Base-by-base conservation (phyloP, 2,329 filamentous ascomycete genomes). In the Neonectria coccinea region DNA sequence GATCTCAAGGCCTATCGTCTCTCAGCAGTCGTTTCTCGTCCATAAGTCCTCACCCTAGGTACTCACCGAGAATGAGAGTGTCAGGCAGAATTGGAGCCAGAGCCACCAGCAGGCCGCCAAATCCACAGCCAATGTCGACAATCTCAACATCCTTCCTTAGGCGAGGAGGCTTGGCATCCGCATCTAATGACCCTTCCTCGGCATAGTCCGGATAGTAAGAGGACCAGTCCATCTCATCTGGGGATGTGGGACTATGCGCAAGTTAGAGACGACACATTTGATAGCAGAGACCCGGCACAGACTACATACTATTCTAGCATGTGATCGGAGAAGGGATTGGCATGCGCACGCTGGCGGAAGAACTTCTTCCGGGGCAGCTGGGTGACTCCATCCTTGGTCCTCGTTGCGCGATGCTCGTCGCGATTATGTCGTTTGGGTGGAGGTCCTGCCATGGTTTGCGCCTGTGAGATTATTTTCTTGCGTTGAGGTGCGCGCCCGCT, bases 241-340 rank as follows among this genome's bases (percentile, higher is more conserved):
- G 96, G 61, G 85, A 90, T 57, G 86, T 82, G 9, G 96, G 96
- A 76, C 95, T 97, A 54, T 18, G 68, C 18, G 16, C 12, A 42
- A 22, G 66, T 73, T 61, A 74, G 69, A 62, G 18, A 47, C 1
- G n/a, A 48, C 7, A 12, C 5, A 51, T 22, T 54, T 56, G 36
- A 54, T 42, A 45, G 10, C 59, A 48, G 33, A 47, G 33, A 47
- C 50, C 50, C 47, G 20, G 47, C 25, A 59, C 47, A 62, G 74
- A 64, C 41, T 61, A 65, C 70, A 31, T 87, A 97, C 96, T 99
- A 99, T 74, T 86, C 85, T 77, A 99, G 84, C 62, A 88, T 84
- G 83, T 99, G 96, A 75, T 99, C 96, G 3, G 95, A 97, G 81
- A 99, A 99, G 7, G 95, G 94, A 82, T 99, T 99, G 67, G 96